Evolutionary conservation across 2,329 filamentous ascomycete genomes (phyloP).

Genomic region (Ceratocystis alfenasii): DNA sequence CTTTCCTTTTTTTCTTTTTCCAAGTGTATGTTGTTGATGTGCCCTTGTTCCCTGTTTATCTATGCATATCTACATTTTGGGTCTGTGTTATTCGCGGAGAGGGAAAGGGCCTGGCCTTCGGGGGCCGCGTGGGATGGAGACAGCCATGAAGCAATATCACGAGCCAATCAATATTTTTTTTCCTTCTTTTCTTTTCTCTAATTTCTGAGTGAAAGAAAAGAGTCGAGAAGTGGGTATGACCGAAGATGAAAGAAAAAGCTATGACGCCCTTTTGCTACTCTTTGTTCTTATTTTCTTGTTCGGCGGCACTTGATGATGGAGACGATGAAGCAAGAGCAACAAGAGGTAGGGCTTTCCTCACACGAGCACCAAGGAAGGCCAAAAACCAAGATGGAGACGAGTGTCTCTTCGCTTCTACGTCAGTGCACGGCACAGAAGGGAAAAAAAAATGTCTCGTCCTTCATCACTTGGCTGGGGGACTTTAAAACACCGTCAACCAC

Average conservation of each 20-base stretch:
- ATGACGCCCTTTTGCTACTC: not conserved
- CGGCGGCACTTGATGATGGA: not conserved
- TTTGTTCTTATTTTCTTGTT: not conserved
- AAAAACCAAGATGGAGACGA: too few species aligned
- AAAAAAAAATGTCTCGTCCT: too few species aligned
- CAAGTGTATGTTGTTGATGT: not conserved
- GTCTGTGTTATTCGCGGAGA: too few species aligned
- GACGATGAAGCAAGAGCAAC: too few species aligned
- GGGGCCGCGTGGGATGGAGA: not conserved
- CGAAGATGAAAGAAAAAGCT: slow-evolving; percentile 7
- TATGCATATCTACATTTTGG: not conserved
- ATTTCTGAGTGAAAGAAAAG: not conserved
- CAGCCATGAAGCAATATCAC: too few species aligned
- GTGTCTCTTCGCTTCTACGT: too few species aligned
- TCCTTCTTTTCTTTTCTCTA: not conserved
- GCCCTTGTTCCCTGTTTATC: slow-evolving; percentile 1
- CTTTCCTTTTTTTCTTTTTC: not conserved
- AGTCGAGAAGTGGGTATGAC: not conserved
- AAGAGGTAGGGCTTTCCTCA: too few species aligned
- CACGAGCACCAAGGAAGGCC: too few species aligned
- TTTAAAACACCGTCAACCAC: too few species aligned
- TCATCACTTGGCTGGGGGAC: too few species aligned
- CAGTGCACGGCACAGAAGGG: too few species aligned
- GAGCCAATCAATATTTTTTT: not conserved
- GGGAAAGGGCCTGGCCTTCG: too few species aligned